Base-by-base conservation (phyloP, 2,329 filamentous ascomycete species). In the Talaromyces rugulosus region DNA sequence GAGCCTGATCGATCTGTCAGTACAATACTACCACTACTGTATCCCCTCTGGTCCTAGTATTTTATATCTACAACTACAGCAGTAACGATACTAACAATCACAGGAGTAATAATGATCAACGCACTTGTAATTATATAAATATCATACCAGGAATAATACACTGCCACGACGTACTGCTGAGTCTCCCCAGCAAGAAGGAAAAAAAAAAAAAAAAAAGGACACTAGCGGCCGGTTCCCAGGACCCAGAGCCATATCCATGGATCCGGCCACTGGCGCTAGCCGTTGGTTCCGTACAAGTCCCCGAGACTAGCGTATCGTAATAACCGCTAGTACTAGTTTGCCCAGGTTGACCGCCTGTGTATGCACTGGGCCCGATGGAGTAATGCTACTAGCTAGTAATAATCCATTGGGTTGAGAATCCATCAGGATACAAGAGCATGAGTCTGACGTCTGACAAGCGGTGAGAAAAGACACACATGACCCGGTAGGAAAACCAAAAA, bases 191-290 rank as follows among this genome's bases (percentile, higher is more conserved):
- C 23, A 23, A 23, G 23, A 23, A 23, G 23, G 23, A 23, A 23
- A 23, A 23, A 23, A 23, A 23, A 23, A 23, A 9, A 9, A 33
- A 33, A 33, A 33, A 33, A 33, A 9, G 11, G 8, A 33, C 8
- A 33, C 31, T 33, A 9, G 34, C 52, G 58, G 60, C 60, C 60
- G 60, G 60, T 54, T 56, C n/a, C 33, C 30, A 56, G 56, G 56
- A 52, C 61, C 61, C 61, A 62, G 61, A 56, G 61, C 61, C 61
- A 62, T 59, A 62, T 59, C 61, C 61, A 59, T 62, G 61, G 61
- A 62, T 62, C 61, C 55, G 53, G 56, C 53, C 56, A 62, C 31
- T 52, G 42, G 57, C 61, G 53, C 61, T 62, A 56, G 50, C 58
- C 55, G 55, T 47, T 33, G 47, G 56, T 58, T 40, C 36, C 30